These are phyloP conservation scores for Pythium apleroticum DNA, from an alignment of 352 stramenopile species.

Conservation along the genomic window DNA sequence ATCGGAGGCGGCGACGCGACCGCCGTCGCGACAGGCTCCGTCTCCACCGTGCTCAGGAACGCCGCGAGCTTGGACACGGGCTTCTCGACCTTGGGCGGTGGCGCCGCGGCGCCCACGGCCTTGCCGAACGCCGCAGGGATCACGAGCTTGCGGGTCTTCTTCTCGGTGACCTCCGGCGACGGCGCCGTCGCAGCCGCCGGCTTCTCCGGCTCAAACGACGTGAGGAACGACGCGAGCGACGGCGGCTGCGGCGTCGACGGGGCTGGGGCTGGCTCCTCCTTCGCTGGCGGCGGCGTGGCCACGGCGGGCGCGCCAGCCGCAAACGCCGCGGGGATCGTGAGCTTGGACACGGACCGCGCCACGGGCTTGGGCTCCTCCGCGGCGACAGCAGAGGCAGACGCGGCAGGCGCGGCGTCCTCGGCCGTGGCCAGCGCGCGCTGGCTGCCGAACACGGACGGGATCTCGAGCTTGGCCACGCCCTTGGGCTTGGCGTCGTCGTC, in stretches of 20 bases:
- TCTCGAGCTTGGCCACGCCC: slow-evolving; percentile 26
- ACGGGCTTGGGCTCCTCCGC: slow-evolving; percentile 12
- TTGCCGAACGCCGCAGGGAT: slow-evolving; percentile 36
- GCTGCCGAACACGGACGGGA: slow-evolving; percentile 25
- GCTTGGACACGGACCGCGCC: slow-evolving; percentile 64
- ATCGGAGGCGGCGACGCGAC: slow-evolving; percentile 11
- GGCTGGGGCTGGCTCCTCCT: slow-evolving; percentile 12
- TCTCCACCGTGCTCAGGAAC: slow-evolving; percentile 65
- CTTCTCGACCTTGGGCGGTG: slow-evolving; percentile 22
- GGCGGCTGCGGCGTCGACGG: slow-evolving; percentile 8
- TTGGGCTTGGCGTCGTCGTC: slow-evolving; percentile 23
- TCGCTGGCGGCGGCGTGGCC: slow-evolving; percentile 16
- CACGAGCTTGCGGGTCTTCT: slow-evolving; percentile 33
- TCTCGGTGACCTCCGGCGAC: slow-evolving; percentile 1
- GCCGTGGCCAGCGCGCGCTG: slow-evolving; percentile 12
- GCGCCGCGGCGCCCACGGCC: slow-evolving; percentile 3
- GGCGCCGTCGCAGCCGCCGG: background rate
- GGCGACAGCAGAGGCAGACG: background rate
- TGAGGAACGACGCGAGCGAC: slow-evolving; percentile 22
- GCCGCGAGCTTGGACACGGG: slow-evolving; percentile 51
- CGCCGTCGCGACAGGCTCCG: slow-evolving; percentile 20
- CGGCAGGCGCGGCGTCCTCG: slow-evolving; percentile 5
- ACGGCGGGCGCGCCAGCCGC: background rate
- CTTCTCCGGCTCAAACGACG: slow-evolving; percentile 17
- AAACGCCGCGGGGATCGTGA: slow-evolving; percentile 56